Base-by-base conservation (phyloP, 441 rosid species). In the Euphorbia corollata region DNA sequence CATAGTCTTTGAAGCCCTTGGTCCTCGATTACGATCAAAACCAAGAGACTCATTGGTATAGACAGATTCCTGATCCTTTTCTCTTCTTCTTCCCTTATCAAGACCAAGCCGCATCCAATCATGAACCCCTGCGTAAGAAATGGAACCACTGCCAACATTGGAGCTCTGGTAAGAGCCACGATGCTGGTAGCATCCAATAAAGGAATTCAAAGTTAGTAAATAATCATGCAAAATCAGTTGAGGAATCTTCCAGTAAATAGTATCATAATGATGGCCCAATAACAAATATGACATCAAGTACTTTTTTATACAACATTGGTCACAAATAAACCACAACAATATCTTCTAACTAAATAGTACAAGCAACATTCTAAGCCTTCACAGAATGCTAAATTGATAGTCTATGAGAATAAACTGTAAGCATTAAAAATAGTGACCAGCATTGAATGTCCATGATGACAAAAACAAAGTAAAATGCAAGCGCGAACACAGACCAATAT, bases 11-110 rank as follows among this genome's bases (percentile, higher is more conserved):
- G 82, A 83, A 68, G 96, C 85, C 74, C 96, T 77, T 41, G 96
- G 96, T 51, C 96, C 96, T 64, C 93, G 84, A 79, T 84, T 89
- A 56, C 71, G 84, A 54, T 83, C 85, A 63, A 72, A 68, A 72
- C 81, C 86, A 79, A 77, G 76, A 15, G 80, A 73, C 74, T 85
- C 88, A 71, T 54, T 83, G 13, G 70, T 68, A 74, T 73, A 68
- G 63, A 79, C 68, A 53, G 86, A 69, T 50, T 77, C 86, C 56
- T 76, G 84, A 63, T 80, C 86, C 67, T 77, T 86, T 70, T 85
- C 89, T 69, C 80, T 81, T 72, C 96, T 73, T 72, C 87, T 81
- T 60, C 83, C 84, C 69, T 80, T 83, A 65, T 89, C 96, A 71
- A 77, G 51, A 61, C 72, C 63, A 39, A 56, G 72, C 63, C 75